phyloP scores from a whole-genome alignment of 1,284 basidiomycete genomes.

The Wallemia ichthyophaga region DNA sequence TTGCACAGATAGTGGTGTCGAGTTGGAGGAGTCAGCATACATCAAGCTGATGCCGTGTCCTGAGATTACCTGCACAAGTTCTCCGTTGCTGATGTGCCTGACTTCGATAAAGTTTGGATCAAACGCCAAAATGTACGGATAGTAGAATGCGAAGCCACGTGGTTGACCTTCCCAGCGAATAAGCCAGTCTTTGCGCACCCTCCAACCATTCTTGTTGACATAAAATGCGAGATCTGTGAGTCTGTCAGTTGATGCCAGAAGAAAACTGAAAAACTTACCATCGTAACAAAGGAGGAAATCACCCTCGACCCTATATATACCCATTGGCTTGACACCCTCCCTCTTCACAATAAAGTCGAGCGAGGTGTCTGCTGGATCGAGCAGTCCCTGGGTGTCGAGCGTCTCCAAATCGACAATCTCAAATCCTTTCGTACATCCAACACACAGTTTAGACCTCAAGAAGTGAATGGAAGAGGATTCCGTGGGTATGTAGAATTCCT shows the following conservation, averaged over 20 bases:
- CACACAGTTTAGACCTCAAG: constrained; percentile 87
- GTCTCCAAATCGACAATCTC: constrained; percentile 96
- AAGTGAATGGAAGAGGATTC: constrained; percentile 92
- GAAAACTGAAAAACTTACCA: constrained; percentile 24
- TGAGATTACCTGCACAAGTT: constrained; percentile 81
- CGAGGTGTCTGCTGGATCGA: constrained; percentile 71
- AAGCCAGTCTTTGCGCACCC: constrained; percentile 70
- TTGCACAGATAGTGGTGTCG: constrained; percentile 12
- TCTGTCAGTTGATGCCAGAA: background rate
- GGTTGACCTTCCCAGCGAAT: constrained; percentile 91
- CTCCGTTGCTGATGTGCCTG: constrained; percentile 73
- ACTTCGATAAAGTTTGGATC: constrained; percentile 92
- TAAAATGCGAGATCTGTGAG: constrained; percentile 81
- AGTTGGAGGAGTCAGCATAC: constrained; percentile 78
- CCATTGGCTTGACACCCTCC: constrained; percentile 71
- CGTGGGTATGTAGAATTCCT: constrained; percentile 97
- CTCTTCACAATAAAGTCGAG: constrained; percentile 79
- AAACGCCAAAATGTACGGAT: constrained; percentile 89
- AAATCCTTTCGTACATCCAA: constrained; percentile 94
- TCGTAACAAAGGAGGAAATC: constrained; percentile 96
- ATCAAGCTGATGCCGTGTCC: constrained; percentile 61
- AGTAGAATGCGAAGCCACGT: constrained; percentile 75
- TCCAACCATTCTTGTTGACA: constrained; percentile 85
- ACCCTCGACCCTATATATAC: constrained; percentile 85
- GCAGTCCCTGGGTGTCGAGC: constrained; percentile 77